phyloP scores from a whole-genome alignment of 768 basidiomycete species.

The Favolaschia claudopus region DNA sequence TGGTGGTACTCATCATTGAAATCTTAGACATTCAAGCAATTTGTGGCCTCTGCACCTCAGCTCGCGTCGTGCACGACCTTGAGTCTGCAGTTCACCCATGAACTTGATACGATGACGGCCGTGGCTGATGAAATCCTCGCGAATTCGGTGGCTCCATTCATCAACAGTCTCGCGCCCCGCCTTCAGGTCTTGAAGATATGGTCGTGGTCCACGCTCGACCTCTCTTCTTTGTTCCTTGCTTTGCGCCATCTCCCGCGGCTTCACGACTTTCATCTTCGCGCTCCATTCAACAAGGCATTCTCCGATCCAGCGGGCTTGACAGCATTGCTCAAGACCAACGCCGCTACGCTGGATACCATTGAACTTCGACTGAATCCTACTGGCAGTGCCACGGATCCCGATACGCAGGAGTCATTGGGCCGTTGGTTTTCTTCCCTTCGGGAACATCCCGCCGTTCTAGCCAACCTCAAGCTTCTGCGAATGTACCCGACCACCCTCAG shows the following conservation, averaged over 20 bases:
- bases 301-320: constrained; percentile 45
- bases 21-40: constrained; percentile 34
- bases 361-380: constrained; percentile 49
- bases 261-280: constrained; percentile 41
- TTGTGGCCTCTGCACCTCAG: constrained; percentile 42
- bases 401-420: constrained; percentile 40
- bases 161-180: constrained; percentile 44
- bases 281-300: constrained; percentile 50
- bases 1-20: too few relatives aligned
- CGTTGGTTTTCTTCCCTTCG: constrained; percentile 46
- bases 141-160: constrained; percentile 47
- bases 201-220: constrained; percentile 50
- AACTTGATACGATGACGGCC: constrained; percentile 32
- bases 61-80: constrained; percentile 43
- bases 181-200: constrained; percentile 45
- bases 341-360: constrained; percentile 41
- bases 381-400: constrained; percentile 36
- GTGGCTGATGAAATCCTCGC: constrained; percentile 34
- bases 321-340: constrained; percentile 37
- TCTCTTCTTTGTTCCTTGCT: constrained; percentile 47
- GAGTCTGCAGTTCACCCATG: constrained; percentile 48
- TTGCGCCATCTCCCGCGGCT: constrained; percentile 44
- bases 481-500: constrained; percentile 49
- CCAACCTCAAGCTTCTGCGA: constrained; percentile 42
- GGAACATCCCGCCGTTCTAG: constrained; percentile 28